A percentile compares a stretch with the other conserved stretches of the same genome.
Evolutionary conservation across 2,329 filamentous ascomycete genomes (phyloP).

Genomic region (Fusarium nodosum): DNA sequence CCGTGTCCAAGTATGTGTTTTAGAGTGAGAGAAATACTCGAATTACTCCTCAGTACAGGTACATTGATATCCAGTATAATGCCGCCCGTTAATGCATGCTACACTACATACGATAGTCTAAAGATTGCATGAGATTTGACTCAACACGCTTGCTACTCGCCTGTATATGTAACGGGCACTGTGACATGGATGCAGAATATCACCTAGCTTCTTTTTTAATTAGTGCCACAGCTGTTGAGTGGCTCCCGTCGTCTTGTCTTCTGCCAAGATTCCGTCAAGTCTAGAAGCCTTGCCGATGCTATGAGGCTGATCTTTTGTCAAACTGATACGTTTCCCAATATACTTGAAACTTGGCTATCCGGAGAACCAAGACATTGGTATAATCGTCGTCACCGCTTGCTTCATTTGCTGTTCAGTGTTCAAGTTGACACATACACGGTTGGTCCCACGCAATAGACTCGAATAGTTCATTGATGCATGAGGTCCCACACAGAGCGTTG

Average conservation of each 20-base stretch:
- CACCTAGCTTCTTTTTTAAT: slow-evolving; percentile 33
- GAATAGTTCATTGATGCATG: slow-evolving; percentile 32
- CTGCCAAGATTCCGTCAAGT: slow-evolving; percentile 11
- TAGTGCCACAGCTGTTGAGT: slow-evolving; percentile 11
- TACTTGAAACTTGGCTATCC: slow-evolving; percentile 21
- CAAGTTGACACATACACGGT: slow-evolving; percentile 8
- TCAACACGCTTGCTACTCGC: slow-evolving; percentile 6
- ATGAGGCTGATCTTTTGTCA: slow-evolving; percentile 24
- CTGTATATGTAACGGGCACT: slow-evolving; percentile 36
- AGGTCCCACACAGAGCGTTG: slow-evolving; percentile 42
- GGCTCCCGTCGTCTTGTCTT: slow-evolving; percentile 22
- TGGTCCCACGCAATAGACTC: slow-evolving; percentile 30
- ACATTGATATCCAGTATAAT: background rate
- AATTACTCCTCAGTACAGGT: background rate
- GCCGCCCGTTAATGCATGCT: background rate
- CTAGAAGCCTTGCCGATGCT: slow-evolving; percentile 12
- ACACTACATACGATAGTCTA: background rate
- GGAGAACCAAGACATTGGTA: slow-evolving; percentile 3
- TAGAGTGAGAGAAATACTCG: background rate
- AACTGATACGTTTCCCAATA: slow-evolving; percentile 22
- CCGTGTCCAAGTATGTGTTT: background rate
- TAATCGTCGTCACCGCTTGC: background rate
- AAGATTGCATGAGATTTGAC: slow-evolving; percentile 26
- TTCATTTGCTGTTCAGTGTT: background rate
- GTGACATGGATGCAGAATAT: slow-evolving; percentile 36